Conservation (phyloP, 208 protist genomes). For the Wallacemonas sp. region DNA sequence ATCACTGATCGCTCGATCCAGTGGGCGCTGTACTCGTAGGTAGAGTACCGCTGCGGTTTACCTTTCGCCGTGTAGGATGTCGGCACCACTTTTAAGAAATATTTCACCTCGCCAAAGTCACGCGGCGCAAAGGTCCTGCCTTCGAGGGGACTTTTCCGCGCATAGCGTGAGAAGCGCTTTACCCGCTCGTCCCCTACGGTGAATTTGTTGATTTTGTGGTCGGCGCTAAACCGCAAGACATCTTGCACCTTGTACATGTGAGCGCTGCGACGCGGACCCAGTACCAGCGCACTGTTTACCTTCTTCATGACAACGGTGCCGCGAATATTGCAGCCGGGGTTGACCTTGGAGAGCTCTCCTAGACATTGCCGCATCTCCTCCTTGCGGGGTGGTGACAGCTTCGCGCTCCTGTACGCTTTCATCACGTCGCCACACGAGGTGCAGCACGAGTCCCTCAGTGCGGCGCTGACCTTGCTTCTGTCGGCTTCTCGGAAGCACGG, state of each 20-base stretch:
- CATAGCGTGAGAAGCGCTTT: conserved; percentile 55
- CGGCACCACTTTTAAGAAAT: conserved; percentile 68
- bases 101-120: conserved; percentile 45
- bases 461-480: not conserved
- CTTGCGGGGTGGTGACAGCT: conserved; percentile 23
- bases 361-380: conserved; percentile 68
- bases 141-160: conserved; percentile 43
- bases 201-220: conserved; percentile 71
- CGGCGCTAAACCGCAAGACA: conserved; percentile 55
- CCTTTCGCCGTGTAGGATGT: conserved; percentile 47
- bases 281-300: conserved; percentile 72
- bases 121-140: conserved; percentile 26
- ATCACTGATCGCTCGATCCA: conserved; percentile 32
- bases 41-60: conserved; percentile 20
- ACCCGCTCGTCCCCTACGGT: conserved; percentile 63
- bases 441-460: conserved; percentile 37
- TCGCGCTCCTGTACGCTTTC: conserved; percentile 25
- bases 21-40: conserved; percentile 78
- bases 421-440: conserved; percentile 70
- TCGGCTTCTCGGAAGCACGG: conserved; percentile 36
- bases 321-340: conserved; percentile 77
- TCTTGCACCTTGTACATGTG: conserved; percentile 36
- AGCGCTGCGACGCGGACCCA: conserved; percentile 50
- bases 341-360: conserved; percentile 36
- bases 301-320: conserved; percentile 81